phyloP scores from a whole-genome alignment of 148 eudicot species.

The Nepenthes mirabilis region DNA sequence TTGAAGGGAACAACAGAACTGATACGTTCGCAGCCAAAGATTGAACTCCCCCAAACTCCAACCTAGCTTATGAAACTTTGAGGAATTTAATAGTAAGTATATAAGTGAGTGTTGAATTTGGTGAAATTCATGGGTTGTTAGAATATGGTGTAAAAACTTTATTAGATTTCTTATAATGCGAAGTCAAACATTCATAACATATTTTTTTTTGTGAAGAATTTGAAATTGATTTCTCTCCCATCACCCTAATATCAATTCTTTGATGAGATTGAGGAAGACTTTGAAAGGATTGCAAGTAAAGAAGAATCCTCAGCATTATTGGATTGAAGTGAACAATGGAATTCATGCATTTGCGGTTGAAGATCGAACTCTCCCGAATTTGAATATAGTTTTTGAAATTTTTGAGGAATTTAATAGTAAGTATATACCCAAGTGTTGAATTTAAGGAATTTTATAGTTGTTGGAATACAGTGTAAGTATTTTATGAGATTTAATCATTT shows the following conservation, averaged over 20 bases:
- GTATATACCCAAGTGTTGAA: neutral
- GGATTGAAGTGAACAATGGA: constrained; percentile 33
- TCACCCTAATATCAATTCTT: no score
- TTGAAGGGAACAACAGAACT: constrained; percentile 24
- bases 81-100: constrained; percentile 5
- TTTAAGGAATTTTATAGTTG: neutral
- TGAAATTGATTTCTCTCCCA: no score
- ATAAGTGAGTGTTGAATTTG: neutral
- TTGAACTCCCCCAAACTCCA: constrained; percentile 20
- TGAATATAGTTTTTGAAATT: constrained; percentile 15
- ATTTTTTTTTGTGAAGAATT: no score
- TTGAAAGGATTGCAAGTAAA: constrained; percentile 15
- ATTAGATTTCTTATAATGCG: no score
- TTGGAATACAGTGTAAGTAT: no score
- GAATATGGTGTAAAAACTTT: no score
- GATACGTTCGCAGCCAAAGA: constrained; percentile 26
- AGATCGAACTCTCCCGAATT: constrained; percentile 23
- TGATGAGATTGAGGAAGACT: neutral
- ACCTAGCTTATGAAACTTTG: constrained; percentile 17
- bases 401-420: constrained; percentile 12
- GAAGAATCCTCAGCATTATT: constrained; percentile 43
- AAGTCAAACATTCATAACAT: no score
- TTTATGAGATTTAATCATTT: no score
- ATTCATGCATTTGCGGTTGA: constrained; percentile 26
- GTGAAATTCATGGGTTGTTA: neutral